A percentile compares a stretch with the other conserved stretches of the same genome.
phyloP scores from a whole-genome alignment of 805 yeast genomes.

The Kuraishia cidri region DNA sequence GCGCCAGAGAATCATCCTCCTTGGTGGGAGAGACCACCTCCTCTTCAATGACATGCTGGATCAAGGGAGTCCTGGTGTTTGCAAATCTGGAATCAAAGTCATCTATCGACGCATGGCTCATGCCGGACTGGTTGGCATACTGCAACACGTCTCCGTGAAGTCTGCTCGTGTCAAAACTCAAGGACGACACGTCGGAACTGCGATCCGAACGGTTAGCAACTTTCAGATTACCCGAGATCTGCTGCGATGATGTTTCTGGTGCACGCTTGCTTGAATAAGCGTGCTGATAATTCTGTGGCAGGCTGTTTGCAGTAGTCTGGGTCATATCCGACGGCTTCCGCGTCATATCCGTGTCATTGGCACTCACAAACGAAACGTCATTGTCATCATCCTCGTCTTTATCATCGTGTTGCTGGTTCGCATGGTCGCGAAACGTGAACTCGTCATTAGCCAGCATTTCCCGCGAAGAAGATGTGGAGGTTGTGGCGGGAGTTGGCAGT shows the following conservation, averaged over 20 bases:
- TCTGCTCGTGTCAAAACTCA: not conserved
- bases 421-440: too few relatives aligned
- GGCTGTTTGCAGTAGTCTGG: not conserved
- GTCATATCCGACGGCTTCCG: too few relatives aligned
- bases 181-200: not conserved
- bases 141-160: not conserved
- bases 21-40: too few relatives aligned
- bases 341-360: too few relatives aligned
- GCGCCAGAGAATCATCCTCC: slow-evolving; percentile 14
- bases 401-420: too few relatives aligned
- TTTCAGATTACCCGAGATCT: not conserved
- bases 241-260: not conserved
- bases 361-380: too few relatives aligned
- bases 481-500: too few relatives aligned
- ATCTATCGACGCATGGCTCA: slow-evolving; percentile 1
- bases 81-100: slow-evolving; percentile 2
- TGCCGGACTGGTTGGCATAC: not conserved
- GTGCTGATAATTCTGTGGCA: not conserved
- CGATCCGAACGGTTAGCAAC: not conserved
- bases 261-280: not conserved
- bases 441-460: too few relatives aligned
- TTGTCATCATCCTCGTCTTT: too few relatives aligned
- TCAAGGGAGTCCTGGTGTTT: not conserved
- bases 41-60: not conserved
- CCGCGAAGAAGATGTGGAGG: too few relatives aligned